Base-by-base conservation (phyloP, 2,329 filamentous ascomycete genomes). In the Ceratocystis huliohia region DNA sequence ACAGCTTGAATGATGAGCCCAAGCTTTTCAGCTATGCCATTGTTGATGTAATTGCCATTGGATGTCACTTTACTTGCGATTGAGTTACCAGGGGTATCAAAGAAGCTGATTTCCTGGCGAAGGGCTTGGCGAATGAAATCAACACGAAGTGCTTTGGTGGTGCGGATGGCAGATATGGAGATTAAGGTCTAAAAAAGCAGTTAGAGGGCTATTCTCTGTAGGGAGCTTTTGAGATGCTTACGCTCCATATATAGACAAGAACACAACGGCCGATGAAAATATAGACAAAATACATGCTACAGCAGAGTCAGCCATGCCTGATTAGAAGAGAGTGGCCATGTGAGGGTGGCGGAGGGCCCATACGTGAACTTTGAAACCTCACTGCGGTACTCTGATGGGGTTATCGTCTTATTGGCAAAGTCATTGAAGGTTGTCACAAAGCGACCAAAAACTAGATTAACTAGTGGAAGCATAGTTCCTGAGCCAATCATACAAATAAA, bases 361-460 rank as follows among this genome's bases (percentile, higher is more conserved):
- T 73, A 76, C 76, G 75, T 74, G 67, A 75, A 78, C 64, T 76
- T 73, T 68, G 78, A 78, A 53, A 85, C 77, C n/a, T 78, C 72
- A 1, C 74, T 70, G 63, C 79, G 77, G 71, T 85, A 86, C 6
- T 77, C 72, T 1, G 74, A 75, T 22, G 79, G 75, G 1, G 76
- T 75, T 7, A 78, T 70, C 28, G 73, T 62, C 15, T 78, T 78
- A 0, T 74, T 74, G 66, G 81, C 81, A 71, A 85, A 87, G n/a
- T 75, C 73, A 64, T 79, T 82, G 70, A 86, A 85, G 7, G 78
- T 75, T 6, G 81, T 80, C 59, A 84, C 78, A 44, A 81, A 78
- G 46, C 74, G 73, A 69, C 82, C 82, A 71, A 85, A 83, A 5
- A 85, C 76, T 48, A 86, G 75, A 46, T 84, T 82, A 81, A 86